These are phyloP conservation scores for Lactarius hengduanensis DNA, from an alignment of 768 basidiomycete genomes.

Conservation along the genomic window DNA sequence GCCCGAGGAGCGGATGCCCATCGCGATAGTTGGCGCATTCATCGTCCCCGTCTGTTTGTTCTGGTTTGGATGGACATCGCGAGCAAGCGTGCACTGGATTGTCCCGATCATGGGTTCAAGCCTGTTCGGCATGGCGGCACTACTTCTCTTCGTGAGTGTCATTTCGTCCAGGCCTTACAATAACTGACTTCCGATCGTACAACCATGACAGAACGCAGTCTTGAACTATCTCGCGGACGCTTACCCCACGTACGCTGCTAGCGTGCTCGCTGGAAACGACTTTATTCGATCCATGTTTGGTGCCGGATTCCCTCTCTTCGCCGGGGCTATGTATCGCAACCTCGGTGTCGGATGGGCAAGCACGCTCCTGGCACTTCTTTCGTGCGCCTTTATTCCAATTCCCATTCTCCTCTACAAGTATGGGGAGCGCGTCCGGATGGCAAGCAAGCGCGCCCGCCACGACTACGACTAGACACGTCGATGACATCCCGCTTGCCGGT, in stretches of 20 bases:
- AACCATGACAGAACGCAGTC: conserved; percentile 22
- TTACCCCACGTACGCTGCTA: conserved; percentile 36
- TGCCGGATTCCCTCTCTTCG: conserved; percentile 27
- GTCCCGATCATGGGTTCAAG: conserved; percentile 37
- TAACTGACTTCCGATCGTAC: neutral
- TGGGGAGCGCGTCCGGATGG: conserved; percentile 24
- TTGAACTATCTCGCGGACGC: conserved; percentile 37
- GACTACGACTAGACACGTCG: conserved; percentile 15
- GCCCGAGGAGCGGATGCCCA: conserved; percentile 37
- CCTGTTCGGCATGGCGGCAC: conserved; percentile 37
- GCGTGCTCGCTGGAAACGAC: conserved; percentile 39
- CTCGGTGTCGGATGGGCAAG: conserved; percentile 33
- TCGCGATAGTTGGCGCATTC: conserved; percentile 36
- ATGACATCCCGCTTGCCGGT: neutral
- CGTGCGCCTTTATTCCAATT: conserved; percentile 32
- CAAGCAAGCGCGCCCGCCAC: conserved; percentile 28
- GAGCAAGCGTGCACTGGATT: conserved; percentile 37
- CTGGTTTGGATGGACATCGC: conserved; percentile 38
- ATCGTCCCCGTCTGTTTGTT: conserved; percentile 38
- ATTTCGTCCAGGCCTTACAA: conserved; percentile 31
- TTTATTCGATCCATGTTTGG: conserved; percentile 36
- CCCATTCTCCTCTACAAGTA: conserved; percentile 28
- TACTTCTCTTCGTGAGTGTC: conserved; percentile 34
- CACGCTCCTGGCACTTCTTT: conserved; percentile 33
- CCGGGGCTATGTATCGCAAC: conserved; percentile 30